These are phyloP conservation scores for Priceomyces medius DNA, from an alignment of 805 yeast species.

Conservation along the genomic window DNA sequence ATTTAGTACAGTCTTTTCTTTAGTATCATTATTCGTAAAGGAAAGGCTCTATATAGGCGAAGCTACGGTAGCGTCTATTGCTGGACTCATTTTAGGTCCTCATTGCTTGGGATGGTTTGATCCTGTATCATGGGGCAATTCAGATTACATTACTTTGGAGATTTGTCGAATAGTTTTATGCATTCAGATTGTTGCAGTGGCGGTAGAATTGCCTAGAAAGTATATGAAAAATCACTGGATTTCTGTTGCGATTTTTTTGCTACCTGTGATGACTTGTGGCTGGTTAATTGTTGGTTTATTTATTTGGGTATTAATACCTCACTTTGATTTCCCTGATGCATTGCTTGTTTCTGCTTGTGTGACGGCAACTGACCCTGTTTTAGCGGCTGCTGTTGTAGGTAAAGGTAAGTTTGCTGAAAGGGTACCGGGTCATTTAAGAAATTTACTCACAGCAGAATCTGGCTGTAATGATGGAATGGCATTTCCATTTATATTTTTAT, in stretches of 20 bases:
- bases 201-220: constrained; percentile 88
- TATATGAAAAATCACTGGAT: constrained; percentile 84
- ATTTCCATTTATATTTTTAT: constrained; percentile 78
- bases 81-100: constrained; percentile 88
- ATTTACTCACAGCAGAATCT: constrained; percentile 79
- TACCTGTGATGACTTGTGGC: constrained; percentile 89
- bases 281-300: constrained; percentile 83
- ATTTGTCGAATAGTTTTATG: constrained; percentile 79
- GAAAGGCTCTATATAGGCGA: constrained; percentile 87
- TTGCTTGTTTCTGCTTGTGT: constrained; percentile 81
- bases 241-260: constrained; percentile 67
- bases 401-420: constrained; percentile 88
- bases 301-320: constrained; percentile 75
- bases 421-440: constrained; percentile 90
- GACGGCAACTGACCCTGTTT: constrained; percentile 93
- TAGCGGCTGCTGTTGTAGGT: constrained; percentile 94
- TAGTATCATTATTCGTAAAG: constrained; percentile 77
- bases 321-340: constrained; percentile 67
- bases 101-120: constrained; percentile 80
- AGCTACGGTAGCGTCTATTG: constrained; percentile 82
- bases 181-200: constrained; percentile 89
- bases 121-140: constrained; percentile 82
- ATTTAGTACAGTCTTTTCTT: constrained; percentile 75
- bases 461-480: constrained; percentile 97
- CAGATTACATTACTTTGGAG: constrained; percentile 80